A percentile compares a stretch with the other conserved stretches of the same genome.
These are phyloP conservation scores for Ogataea pini DNA, from an alignment of 805 yeast genomes.

Conservation along the genomic window DNA sequence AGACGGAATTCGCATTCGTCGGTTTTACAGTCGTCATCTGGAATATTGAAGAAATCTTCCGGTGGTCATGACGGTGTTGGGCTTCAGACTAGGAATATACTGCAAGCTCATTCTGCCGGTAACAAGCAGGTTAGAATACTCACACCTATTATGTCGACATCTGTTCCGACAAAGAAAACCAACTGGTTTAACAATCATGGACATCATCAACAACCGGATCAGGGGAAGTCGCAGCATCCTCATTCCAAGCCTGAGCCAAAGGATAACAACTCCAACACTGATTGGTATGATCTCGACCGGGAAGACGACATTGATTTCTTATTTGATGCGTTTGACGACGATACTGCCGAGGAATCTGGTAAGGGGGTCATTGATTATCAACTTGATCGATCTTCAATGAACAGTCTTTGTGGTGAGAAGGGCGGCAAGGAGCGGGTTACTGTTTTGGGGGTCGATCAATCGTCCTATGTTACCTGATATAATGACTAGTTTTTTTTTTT, in stretches of 20 bases:
- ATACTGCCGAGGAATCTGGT: not conserved
- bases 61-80: not conserved
- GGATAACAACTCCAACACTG: not conserved
- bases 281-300: constrained; percentile 11
- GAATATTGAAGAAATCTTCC: constrained; percentile 23
- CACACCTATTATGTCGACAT: constrained; percentile 33
- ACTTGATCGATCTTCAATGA: not conserved
- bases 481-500: not conserved
- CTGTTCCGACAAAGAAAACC: constrained; percentile 38
- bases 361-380: constrained; percentile 6
- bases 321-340: constrained; percentile 18
- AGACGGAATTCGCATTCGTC: constrained; percentile 41
- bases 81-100: constrained; percentile 1
- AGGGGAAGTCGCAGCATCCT: not conserved
- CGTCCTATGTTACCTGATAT: not conserved
- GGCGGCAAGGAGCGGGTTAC: constrained; percentile 4
- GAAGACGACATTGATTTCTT: constrained; percentile 19
- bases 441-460: constrained; percentile 8
- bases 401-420: not conserved
- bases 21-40: constrained; percentile 18
- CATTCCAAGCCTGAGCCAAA: not conserved
- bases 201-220: constrained; percentile 1
- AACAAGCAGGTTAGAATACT: constrained; percentile 24
- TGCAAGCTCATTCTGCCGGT: constrained; percentile 14
- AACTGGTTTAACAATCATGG: constrained; percentile 33